A percentile compares a stretch with the other conserved stretches of the same genome.
These are phyloP conservation scores for Pseudonectria foliicola DNA, from an alignment of 2,329 filamentous ascomycete genomes.

Conservation along the genomic window DNA sequence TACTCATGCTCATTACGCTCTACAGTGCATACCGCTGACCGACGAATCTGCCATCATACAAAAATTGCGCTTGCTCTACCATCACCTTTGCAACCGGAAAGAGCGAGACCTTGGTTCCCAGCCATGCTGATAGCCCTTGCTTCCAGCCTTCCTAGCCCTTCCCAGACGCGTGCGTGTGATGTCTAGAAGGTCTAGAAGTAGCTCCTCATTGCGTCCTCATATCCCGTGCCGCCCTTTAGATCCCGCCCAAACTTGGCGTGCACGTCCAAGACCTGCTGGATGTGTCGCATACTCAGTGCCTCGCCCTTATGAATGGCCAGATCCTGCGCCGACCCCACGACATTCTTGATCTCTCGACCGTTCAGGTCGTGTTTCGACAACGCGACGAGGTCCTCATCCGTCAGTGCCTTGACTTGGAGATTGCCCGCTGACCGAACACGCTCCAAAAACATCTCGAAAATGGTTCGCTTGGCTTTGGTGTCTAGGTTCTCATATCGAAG, in stretches of 20 bases:
- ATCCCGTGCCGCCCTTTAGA: slow-evolving; percentile 72
- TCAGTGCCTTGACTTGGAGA: slow-evolving; percentile 52
- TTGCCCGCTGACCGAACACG: slow-evolving; percentile 61
- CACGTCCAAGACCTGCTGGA: slow-evolving; percentile 76
- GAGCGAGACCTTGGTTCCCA: no score
- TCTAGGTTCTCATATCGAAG: slow-evolving; percentile 72
- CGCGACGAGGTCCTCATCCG: slow-evolving; percentile 57
- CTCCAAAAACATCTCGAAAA: slow-evolving; percentile 80
- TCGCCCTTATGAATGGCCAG: slow-evolving; percentile 70
- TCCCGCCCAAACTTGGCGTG: slow-evolving; percentile 77
- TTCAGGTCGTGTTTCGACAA: slow-evolving; percentile 61
- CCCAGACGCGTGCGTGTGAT: no score
- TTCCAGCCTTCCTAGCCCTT: no score
- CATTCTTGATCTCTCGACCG: slow-evolving; percentile 76
- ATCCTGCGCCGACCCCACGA: slow-evolving; percentile 74
- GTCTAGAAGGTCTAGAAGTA: slow-evolving; percentile 60
- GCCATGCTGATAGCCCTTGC: no score
- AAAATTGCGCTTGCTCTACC: no score
- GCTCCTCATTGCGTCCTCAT: slow-evolving; percentile 76
- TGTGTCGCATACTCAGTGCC: slow-evolving; percentile 68
- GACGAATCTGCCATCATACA: no score
- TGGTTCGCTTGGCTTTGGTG: slow-evolving; percentile 63
- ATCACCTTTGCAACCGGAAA: no score
- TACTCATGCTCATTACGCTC: no score
- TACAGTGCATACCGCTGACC: no score